Evolutionary conservation across 1,284 basidiomycete species (phyloP).

Genomic region (Mycosarcoma mackinlayi): DNA sequence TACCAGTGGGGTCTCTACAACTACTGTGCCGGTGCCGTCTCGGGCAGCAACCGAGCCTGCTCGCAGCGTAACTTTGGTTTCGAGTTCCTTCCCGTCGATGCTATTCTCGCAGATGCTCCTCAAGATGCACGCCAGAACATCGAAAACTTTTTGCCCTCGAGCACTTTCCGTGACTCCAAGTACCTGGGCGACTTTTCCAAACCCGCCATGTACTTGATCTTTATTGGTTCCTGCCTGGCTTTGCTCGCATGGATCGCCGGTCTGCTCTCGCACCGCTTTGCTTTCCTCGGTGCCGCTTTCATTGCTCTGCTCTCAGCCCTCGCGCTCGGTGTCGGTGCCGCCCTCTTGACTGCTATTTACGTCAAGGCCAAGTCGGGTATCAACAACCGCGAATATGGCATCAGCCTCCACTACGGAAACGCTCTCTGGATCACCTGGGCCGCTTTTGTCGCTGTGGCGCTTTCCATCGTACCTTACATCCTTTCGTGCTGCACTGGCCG

Average conservation of each 20-base stretch:
- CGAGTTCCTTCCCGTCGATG: conserved; percentile 48
- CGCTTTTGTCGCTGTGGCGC: conserved; percentile 46
- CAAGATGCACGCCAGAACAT: conserved; percentile 17
- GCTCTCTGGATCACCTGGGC: conserved; percentile 66
- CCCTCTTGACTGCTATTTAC: conserved; percentile 62
- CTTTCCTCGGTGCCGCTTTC: conserved; percentile 57
- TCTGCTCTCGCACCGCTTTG: conserved; percentile 57
- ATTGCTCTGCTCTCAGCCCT: conserved; percentile 57
- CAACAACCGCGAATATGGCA: conserved; percentile 27
- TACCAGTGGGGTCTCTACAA: conserved; percentile 62
- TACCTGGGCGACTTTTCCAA: conserved; percentile 55
- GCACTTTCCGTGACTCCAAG: conserved; percentile 44
- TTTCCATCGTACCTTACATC: conserved; percentile 59
- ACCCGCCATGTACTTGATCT: conserved; percentile 62
- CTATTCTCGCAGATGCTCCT: conserved; percentile 38
- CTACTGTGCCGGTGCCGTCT: conserved; percentile 51
- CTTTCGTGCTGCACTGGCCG: conserved; percentile 52
- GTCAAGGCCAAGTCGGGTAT: conserved; percentile 45
- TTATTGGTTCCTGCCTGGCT: conserved; percentile 62
- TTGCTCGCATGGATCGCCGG: conserved; percentile 60
- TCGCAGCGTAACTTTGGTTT: conserved; percentile 43
- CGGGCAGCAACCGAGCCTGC: conserved; percentile 37
- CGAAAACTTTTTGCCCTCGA: conserved; percentile 27
- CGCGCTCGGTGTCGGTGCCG: conserved; percentile 55
- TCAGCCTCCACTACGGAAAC: conserved; percentile 56